These are phyloP conservation scores for Fulvia fulva DNA, from an alignment of 2,329 filamentous ascomycete species.

Conservation along the genomic window DNA sequence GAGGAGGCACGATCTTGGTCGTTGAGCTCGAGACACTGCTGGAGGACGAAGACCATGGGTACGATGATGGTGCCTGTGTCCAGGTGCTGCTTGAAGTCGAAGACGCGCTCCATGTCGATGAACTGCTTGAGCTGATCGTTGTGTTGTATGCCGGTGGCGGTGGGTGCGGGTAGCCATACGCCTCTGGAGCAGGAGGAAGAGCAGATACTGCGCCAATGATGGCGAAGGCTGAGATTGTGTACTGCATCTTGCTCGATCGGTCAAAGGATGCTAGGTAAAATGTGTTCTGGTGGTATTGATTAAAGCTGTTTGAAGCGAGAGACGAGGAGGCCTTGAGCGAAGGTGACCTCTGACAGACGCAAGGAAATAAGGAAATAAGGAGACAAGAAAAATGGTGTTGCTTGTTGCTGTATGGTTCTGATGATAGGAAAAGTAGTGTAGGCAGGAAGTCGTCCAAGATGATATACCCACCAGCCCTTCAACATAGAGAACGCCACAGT, in stretches of 20 bases:
- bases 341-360: not conserved
- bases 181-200: not conserved
- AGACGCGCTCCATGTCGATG: not conserved
- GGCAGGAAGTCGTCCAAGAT: not conserved
- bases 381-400: not conserved
- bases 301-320: not conserved
- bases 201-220: conserved; percentile 6
- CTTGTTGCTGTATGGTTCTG: conserved; percentile 1
- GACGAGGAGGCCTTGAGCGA: conserved; percentile 4
- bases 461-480: conserved; percentile 1
- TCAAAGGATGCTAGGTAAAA: not conserved
- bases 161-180: not conserved
- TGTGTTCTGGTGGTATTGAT: not conserved
- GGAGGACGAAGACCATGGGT: not conserved
- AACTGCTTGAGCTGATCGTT: not conserved
- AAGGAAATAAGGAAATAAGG: not conserved
- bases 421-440: not conserved
- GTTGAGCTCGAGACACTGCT: not conserved
- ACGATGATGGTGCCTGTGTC: not conserved
- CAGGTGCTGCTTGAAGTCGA: not conserved
- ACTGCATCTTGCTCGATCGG: not conserved
- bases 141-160: not conserved
- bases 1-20: not conserved
- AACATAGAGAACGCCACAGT: not conserved
- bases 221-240: not conserved